A percentile compares a stretch with the other conserved stretches of the same genome.
Conservation (phyloP, 257 asterid species). For the Mitragyna speciosa region DNA sequence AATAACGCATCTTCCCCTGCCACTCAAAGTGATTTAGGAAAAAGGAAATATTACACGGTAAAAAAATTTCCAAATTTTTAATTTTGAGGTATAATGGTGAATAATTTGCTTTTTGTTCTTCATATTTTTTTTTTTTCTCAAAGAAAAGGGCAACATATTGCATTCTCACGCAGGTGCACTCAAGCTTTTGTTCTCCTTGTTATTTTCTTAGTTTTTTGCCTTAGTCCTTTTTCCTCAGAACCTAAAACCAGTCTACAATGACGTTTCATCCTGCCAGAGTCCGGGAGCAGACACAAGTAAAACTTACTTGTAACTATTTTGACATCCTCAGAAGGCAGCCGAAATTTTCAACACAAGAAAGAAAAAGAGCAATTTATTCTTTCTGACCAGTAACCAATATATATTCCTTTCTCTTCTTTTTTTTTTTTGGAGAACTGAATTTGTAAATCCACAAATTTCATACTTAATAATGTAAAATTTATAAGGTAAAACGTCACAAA, state of each 20-base stretch:
- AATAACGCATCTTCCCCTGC: no score
- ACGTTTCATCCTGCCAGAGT: not conserved
- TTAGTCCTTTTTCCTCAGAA: not conserved
- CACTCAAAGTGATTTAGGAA: no score
- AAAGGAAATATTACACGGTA: not conserved
- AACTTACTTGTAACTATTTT: not conserved
- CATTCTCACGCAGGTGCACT: not conserved
- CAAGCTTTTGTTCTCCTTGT: not conserved
- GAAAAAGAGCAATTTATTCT: not conserved
- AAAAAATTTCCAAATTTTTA: not conserved
- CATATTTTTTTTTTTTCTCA: not conserved
- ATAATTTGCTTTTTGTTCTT: not conserved
- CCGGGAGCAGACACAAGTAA: no score
- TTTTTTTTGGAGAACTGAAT: not conserved
- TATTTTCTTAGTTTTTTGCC: not conserved
- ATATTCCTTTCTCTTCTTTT: no score
- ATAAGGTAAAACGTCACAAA: no score
- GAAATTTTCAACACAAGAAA: slow-evolving; percentile 1
- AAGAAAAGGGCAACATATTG: no score
- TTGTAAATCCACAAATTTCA: not conserved
- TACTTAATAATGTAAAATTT: no score
- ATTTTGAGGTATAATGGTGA: not conserved
- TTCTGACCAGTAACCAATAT: not conserved
- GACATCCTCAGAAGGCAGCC: not conserved
- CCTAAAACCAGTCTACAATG: not conserved